phyloP scores from a whole-genome alignment of 2,329 filamentous ascomycete species.

The Talaromyces sp. region DNA sequence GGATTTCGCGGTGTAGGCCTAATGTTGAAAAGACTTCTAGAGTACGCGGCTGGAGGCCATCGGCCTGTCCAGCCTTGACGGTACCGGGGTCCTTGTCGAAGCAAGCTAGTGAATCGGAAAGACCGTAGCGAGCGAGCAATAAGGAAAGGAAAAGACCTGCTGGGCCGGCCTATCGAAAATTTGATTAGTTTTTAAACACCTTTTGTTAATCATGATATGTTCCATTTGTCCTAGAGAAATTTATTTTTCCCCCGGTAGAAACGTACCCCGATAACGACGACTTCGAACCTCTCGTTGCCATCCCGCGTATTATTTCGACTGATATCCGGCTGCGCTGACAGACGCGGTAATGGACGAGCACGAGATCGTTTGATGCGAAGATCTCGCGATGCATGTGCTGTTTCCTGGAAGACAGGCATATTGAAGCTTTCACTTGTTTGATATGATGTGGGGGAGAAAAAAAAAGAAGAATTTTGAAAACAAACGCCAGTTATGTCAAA shows the following conservation, averaged over 20 bases:
- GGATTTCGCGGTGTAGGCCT: conserved; percentile 37
- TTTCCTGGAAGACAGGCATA: conserved; percentile 4
- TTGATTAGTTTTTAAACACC: conserved; percentile 8
- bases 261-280: conserved; percentile 37
- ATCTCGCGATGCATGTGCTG: conserved; percentile 26
- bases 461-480: no score
- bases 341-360: conserved; percentile 34
- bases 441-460: no score
- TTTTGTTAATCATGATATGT: no score
- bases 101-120: conserved; percentile 40
- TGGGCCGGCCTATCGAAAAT: conserved; percentile 34
- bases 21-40: conserved; percentile 41
- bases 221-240: no score
- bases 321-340: conserved; percentile 21
- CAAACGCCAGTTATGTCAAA: no score
- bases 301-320: conserved; percentile 6
- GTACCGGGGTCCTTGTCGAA: conserved; percentile 39
- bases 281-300: conserved; percentile 36
- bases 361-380: conserved; percentile 38
- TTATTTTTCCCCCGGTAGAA: no score
- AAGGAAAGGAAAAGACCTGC: conserved; percentile 40
- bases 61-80: conserved; percentile 40
- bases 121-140: conserved; percentile 41
- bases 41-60: conserved; percentile 41
- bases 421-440: not conserved